These are phyloP conservation scores for Mycena pura DNA, from an alignment of 768 basidiomycete species.

Conservation along the genomic window DNA sequence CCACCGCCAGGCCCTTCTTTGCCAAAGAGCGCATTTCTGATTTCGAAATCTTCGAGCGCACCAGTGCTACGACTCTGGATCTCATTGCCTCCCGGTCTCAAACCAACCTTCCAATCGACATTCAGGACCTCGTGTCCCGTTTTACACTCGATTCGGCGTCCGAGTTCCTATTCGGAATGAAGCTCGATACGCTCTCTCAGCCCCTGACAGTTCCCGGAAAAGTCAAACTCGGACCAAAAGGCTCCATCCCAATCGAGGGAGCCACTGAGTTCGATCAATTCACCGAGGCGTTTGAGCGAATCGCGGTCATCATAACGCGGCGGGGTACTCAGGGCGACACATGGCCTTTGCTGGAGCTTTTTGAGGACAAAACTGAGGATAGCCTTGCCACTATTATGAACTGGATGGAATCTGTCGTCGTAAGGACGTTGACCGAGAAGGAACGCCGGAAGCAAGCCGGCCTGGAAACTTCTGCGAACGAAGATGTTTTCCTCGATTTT, in stretches of 20 bases:
- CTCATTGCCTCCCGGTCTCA: conserved; percentile 29
- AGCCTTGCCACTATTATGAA: conserved; percentile 26
- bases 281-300: conserved; percentile 42
- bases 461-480: conserved; percentile 29
- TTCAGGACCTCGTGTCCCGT: conserved; percentile 50
- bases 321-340: conserved; percentile 1
- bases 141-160: conserved; percentile 37
- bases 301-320: conserved; percentile 11
- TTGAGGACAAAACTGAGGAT: conserved; percentile 11
- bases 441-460: conserved; percentile 34
- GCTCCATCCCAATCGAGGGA: conserved; percentile 41
- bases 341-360: conserved; percentile 22
- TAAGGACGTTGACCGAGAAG: conserved; percentile 42
- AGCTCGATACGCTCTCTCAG: conserved; percentile 46
- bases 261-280: conserved; percentile 46
- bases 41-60: conserved; percentile 53
- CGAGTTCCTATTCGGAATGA: conserved; percentile 56
- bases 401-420: conserved; percentile 52
- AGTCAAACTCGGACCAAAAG: conserved; percentile 38
- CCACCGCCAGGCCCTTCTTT: conserved; percentile 57
- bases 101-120: conserved; percentile 39
- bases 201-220: conserved; percentile 41
- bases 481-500: neutral
- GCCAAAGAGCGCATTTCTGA: conserved; percentile 54
- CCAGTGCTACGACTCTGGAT: conserved; percentile 36